These are phyloP conservation scores for Salix udensis DNA, from an alignment of 345 rosid species.

Conservation along the genomic window DNA sequence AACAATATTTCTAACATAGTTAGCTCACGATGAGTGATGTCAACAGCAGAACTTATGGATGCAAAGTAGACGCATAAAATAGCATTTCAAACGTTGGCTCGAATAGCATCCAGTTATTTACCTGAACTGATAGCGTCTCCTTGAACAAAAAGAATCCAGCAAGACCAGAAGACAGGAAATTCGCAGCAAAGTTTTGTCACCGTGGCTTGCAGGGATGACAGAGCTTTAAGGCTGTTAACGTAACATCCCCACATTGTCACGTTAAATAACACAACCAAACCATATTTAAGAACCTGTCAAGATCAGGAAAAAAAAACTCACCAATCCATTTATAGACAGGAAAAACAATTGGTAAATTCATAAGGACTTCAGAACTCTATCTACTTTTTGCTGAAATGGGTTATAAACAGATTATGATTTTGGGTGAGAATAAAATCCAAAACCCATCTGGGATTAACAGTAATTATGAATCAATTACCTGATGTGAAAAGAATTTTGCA, in stretches of 20 bases:
- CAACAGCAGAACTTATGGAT: too few relatives aligned
- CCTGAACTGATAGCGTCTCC: conserved; percentile 55
- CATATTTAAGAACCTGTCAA: conserved; percentile 52
- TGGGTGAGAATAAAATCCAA: not conserved
- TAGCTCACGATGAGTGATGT: too few relatives aligned
- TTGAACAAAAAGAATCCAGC: conserved; percentile 74
- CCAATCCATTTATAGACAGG: not conserved
- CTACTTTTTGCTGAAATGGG: not conserved
- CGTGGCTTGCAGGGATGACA: conserved; percentile 84
- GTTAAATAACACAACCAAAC: conserved; percentile 59
- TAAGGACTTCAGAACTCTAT: too few relatives aligned
- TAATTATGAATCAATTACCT: conserved; percentile 20
- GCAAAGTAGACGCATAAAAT: too few relatives aligned
- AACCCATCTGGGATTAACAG: not conserved
- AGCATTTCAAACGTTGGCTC: not conserved
- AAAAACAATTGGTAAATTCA: too few relatives aligned
- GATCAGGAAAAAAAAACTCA: not conserved
- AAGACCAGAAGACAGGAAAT: conserved; percentile 76
- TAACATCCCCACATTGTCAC: conserved; percentile 91
- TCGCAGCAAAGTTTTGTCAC: conserved; percentile 83
- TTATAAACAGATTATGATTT: not conserved
- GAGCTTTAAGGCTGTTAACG: conserved; percentile 79
- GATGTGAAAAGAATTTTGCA: conserved; percentile 61
- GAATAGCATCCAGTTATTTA: conserved; percentile 15
- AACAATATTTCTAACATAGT: too few relatives aligned